Percentiles rank a stretch among this genome's conserved stretches.
Conservation (phyloP, 1,284 basidiomycete genomes). For the Anthracocystis setariae region DNA sequence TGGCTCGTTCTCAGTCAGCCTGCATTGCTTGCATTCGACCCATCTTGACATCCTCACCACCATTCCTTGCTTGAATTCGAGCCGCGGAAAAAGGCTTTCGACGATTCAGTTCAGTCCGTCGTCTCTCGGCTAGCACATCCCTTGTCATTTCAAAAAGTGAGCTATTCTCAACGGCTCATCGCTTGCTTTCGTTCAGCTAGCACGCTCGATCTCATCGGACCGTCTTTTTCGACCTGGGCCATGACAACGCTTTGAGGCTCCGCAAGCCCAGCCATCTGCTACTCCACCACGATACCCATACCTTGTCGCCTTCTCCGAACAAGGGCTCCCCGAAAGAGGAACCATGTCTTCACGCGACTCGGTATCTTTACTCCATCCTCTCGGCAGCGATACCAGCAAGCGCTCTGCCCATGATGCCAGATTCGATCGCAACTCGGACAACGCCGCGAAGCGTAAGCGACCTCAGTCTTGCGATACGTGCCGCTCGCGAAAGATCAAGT, state of each 20-base stretch:
- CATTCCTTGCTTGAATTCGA: no score
- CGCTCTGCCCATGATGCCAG: conserved; percentile 20
- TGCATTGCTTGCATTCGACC: no score
- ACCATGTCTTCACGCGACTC: conserved; percentile 29
- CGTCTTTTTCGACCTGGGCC: background rate
- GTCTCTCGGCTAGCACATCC: no score
- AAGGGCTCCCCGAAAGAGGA: background rate
- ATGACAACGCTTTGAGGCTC: conserved; percentile 13
- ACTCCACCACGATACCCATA: background rate
- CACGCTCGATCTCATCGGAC: no score
- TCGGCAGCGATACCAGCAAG: conserved; percentile 12
- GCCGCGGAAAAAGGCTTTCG: no score
- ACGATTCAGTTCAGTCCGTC: no score
- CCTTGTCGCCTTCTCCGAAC: background rate
- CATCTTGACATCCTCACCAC: no score
- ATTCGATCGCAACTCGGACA: conserved; percentile 15
- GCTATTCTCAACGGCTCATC: no score
- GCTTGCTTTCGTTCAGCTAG: no score
- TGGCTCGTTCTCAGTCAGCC: no score
- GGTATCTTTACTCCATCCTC: background rate
- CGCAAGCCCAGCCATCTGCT: conserved; percentile 1
- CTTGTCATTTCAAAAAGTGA: no score
- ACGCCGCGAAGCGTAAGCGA: conserved; percentile 43
- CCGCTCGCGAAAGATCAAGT: conserved; percentile 55
- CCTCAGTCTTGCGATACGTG: conserved; percentile 54